Evolutionary conservation across 306 rosid genomes (phyloP).

Genomic region (Delonix regia): DNA sequence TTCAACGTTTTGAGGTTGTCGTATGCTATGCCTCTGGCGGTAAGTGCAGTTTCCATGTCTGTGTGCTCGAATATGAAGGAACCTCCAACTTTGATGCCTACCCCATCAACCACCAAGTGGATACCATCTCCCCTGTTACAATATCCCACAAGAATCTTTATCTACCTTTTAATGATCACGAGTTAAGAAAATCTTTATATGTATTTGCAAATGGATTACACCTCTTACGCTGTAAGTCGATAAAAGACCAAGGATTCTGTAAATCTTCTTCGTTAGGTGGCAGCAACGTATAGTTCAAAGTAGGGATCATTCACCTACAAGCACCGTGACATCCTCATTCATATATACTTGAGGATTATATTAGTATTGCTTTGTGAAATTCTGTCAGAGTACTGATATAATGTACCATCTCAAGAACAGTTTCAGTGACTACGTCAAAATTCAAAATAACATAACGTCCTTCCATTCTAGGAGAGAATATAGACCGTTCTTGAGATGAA

Average conservation of each 20-base stretch:
- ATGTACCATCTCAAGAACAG: constrained; percentile 35
- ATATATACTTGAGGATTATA: not conserved
- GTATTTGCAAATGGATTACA: not conserved
- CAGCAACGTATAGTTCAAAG: constrained; percentile 38
- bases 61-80: constrained; percentile 41
- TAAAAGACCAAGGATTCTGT: constrained; percentile 31
- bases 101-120: constrained; percentile 27
- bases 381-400: too few relatives aligned
- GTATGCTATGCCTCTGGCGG: not conserved
- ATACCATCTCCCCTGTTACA: not conserved
- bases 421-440: constrained; percentile 29
- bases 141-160: too few relatives aligned
- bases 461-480: constrained; percentile 47
- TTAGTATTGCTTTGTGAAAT: not conserved
- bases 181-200: not conserved
- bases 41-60: constrained; percentile 26
- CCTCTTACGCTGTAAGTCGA: constrained; percentile 33
- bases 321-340: not conserved
- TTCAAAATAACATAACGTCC: constrained; percentile 33
- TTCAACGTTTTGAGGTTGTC: constrained; percentile 12
- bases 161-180: too few relatives aligned
- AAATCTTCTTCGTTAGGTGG: constrained; percentile 21
- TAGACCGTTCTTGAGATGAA: not conserved
- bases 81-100: constrained; percentile 38
- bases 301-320: constrained; percentile 23